Evolutionary conservation across 73 alveolate genomes (phyloP).

Genomic region (Paramecium primaurelia): DNA sequence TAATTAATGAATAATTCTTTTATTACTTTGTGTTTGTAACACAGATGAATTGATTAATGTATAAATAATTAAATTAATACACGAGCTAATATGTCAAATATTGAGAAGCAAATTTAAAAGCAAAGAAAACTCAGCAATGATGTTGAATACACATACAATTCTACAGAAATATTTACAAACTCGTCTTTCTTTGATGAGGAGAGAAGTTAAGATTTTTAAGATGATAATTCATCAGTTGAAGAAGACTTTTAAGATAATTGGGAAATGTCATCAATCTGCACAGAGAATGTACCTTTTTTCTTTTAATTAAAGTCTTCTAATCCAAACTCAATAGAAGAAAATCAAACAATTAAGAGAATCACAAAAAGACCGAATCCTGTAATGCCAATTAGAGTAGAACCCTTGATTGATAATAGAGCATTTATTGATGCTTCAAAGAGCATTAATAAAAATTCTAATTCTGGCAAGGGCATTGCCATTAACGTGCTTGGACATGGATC

Average conservation of each 20-base stretch:
- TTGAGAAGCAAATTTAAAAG: not conserved
- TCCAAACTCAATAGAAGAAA: not conserved
- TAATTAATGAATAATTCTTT: not conserved
- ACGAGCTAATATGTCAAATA: not conserved
- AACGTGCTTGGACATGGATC: conserved; percentile 49
- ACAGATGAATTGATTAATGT: not conserved
- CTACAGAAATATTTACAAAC: not conserved
- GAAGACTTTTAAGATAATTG: not conserved
- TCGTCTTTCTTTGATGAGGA: not conserved
- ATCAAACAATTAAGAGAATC: not conserved
- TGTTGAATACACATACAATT: not conserved
- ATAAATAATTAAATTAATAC: not conserved
- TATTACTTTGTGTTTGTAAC: not conserved
- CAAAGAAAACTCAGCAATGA: not conserved
- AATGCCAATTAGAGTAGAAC: not conserved
- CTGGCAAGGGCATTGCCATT: conserved; percentile 45
- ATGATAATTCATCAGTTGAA: not conserved
- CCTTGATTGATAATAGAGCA: not conserved
- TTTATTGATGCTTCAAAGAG: not conserved
- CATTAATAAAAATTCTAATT: not conserved
- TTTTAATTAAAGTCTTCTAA: not conserved
- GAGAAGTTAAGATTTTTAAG: not conserved
- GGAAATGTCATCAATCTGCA: conserved; percentile 35
- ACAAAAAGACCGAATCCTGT: not conserved
- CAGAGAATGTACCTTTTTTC: not conserved